Evolutionary conservation across 2,329 filamentous ascomycete species (phyloP).

Genomic region (Microascus cirrosus): DNA sequence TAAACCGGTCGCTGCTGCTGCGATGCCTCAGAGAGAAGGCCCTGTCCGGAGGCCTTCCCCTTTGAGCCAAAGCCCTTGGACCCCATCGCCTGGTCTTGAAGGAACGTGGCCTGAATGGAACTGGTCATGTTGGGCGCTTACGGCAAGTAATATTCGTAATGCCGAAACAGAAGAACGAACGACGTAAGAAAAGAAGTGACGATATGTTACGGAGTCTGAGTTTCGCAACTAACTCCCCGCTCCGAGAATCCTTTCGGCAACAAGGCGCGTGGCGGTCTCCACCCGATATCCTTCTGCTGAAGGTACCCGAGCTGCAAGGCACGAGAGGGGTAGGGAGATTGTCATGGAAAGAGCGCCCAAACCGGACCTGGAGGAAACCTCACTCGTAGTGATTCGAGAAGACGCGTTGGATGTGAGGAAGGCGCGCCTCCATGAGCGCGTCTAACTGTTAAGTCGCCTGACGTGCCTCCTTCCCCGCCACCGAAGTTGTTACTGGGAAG

Average conservation of each 20-base stretch:
- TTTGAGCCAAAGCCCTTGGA: neutral
- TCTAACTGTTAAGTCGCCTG: slow-evolving; percentile 6
- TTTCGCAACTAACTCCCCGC: neutral
- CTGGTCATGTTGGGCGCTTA: neutral
- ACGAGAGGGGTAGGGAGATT: neutral
- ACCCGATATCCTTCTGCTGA: neutral
- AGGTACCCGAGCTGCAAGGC: neutral
- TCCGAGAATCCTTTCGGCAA: neutral
- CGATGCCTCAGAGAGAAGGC: neutral
- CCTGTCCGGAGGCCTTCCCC: neutral
- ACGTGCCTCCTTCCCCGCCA: slow-evolving; percentile 7
- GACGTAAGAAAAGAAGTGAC: slow-evolving; percentile 1
- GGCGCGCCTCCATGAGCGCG: neutral
- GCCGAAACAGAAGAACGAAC: neutral
- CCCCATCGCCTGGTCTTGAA: neutral
- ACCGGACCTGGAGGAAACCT: neutral
- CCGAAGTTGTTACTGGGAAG: neutral
- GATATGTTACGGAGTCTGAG: neutral
- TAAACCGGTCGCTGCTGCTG: slow-evolving; percentile 27
- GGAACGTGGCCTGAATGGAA: neutral
- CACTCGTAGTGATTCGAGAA: neutral
- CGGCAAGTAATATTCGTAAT: neutral
- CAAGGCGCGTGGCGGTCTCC: neutral
- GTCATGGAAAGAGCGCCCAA: neutral
- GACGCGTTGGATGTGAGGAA: neutral